Percentiles rank a stretch among this genome's conserved stretches.
These are phyloP conservation scores for Avena insularis DNA, from an alignment of 176 grass and related monocot genomes.

Conservation along the genomic window DNA sequence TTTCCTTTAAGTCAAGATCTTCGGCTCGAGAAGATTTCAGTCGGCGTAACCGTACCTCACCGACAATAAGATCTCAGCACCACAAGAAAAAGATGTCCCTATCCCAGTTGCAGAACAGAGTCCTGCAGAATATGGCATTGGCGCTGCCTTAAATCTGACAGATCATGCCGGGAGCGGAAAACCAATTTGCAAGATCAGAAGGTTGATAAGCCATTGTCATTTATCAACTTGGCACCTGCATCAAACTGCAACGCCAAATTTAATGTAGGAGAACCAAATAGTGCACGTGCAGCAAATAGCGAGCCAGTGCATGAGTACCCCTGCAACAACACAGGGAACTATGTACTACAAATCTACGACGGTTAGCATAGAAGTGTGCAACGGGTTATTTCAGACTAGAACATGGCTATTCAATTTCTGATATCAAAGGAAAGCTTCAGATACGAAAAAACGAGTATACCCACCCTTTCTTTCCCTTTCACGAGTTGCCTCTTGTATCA, in stretches of 20 bases:
- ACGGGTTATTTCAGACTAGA: not conserved
- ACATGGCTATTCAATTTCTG: slow-evolving; percentile 26
- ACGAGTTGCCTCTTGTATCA: slow-evolving; percentile 53
- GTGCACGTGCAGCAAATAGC: slow-evolving; percentile 16
- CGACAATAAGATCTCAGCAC: slow-evolving; percentile 34
- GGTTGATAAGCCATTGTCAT: slow-evolving; percentile 14
- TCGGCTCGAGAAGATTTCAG: slow-evolving; percentile 34
- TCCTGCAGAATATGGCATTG: slow-evolving; percentile 51
- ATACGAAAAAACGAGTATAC: slow-evolving; percentile 33
- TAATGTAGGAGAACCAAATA: slow-evolving; percentile 23
- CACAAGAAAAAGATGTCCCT: slow-evolving; percentile 34
- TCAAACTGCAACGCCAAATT: slow-evolving; percentile 35
- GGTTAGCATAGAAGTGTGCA: slow-evolving; percentile 1
- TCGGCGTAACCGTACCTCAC: not conserved
- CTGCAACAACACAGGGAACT: slow-evolving; percentile 25
- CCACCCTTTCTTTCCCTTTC: slow-evolving; percentile 50
- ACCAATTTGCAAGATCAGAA: slow-evolving; percentile 47
- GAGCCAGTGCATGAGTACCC: slow-evolving; percentile 20
- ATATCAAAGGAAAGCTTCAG: slow-evolving; percentile 20
- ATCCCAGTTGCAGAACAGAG: slow-evolving; percentile 3
- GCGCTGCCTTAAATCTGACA: slow-evolving; percentile 32
- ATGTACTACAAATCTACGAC: not conserved
- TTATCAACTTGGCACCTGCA: slow-evolving; percentile 36
- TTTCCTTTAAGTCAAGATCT: slow-evolving; percentile 14
- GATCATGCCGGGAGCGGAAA: slow-evolving; percentile 1